Percentiles rank a stretch among this genome's conserved stretches.
Conservation (phyloP, 2,329 filamentous ascomycete species). For the Colletotrichum acutatum region DNA sequence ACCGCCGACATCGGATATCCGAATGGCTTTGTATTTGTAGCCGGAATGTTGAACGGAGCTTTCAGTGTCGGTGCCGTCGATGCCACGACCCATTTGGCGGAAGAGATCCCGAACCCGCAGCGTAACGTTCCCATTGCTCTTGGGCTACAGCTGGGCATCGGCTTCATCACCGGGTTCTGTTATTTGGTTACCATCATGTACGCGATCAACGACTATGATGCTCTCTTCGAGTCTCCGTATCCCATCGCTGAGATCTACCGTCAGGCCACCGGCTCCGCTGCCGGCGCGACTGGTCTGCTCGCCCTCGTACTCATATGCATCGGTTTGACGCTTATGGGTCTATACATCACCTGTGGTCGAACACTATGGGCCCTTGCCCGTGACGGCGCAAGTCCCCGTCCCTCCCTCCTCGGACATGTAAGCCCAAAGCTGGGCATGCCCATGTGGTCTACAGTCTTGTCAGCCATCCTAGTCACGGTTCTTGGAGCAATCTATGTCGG, state of each 20-base stretch:
- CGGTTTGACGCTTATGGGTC: conserved; percentile 47
- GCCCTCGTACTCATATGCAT: conserved; percentile 52
- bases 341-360: conserved; percentile 52
- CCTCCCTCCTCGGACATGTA: conserved; percentile 43
- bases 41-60: conserved; percentile 69
- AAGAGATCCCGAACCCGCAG: conserved; percentile 68
- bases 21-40: conserved; percentile 53
- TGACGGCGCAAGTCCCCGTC: conserved; percentile 50
- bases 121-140: conserved; percentile 66
- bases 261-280: conserved; percentile 64
- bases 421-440: conserved; percentile 47
- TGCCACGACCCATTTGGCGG: conserved; percentile 71
- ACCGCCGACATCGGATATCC: conserved; percentile 51
- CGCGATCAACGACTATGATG: conserved; percentile 65
- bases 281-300: conserved; percentile 62
- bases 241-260: conserved; percentile 75
- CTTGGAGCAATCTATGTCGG: conserved; percentile 74
- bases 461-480: conserved; percentile 56
- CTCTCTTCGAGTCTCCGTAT: conserved; percentile 61
- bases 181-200: conserved; percentile 68
- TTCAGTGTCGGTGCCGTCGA: conserved; percentile 76
- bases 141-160: conserved; percentile 59
- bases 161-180: conserved; percentile 62
- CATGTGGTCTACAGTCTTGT: conserved; percentile 60
- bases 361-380: conserved; percentile 54